A percentile compares a stretch with the other conserved stretches of the same genome.
Conservation (phyloP, 2,329 filamentous ascomycete genomes). For the Sphaceloma murrayae region DNA sequence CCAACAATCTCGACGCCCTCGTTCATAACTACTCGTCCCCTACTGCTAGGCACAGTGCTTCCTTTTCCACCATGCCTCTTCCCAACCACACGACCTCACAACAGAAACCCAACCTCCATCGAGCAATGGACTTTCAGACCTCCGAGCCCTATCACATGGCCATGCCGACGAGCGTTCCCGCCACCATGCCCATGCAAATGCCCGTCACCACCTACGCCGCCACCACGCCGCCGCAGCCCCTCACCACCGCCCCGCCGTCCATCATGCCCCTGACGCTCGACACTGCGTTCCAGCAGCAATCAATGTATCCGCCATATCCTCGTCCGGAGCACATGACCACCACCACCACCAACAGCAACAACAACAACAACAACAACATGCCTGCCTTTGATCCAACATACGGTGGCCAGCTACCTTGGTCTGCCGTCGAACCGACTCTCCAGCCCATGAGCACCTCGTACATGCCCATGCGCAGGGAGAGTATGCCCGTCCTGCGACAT, state of each 20-base stretch:
- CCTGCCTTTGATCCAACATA: background rate
- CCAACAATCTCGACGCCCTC: background rate
- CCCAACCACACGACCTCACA: background rate
- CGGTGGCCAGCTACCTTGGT: background rate
- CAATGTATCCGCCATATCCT: too few species aligned
- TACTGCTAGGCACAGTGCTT: background rate
- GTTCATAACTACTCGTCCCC: background rate
- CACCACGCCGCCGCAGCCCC: background rate
- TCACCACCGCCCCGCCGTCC: background rate
- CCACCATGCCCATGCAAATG: background rate
- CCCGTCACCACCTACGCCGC: background rate
- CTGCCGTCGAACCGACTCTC: background rate
- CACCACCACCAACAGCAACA: too few species aligned
- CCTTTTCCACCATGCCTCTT: background rate
- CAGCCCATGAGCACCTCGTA: background rate
- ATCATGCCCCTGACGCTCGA: background rate
- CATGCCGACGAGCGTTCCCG: background rate
- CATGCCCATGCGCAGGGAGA: background rate
- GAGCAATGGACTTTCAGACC: background rate
- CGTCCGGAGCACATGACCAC: too few species aligned
- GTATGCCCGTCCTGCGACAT: background rate
- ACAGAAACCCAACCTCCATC: background rate
- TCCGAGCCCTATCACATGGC: background rate
- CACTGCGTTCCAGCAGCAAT: too few species aligned
- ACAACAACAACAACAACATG: constrained; percentile 1